Evolutionary conservation across 176 grass and related monocot genomes (phyloP).

Genomic region (Triticum dicoccoides): DNA sequence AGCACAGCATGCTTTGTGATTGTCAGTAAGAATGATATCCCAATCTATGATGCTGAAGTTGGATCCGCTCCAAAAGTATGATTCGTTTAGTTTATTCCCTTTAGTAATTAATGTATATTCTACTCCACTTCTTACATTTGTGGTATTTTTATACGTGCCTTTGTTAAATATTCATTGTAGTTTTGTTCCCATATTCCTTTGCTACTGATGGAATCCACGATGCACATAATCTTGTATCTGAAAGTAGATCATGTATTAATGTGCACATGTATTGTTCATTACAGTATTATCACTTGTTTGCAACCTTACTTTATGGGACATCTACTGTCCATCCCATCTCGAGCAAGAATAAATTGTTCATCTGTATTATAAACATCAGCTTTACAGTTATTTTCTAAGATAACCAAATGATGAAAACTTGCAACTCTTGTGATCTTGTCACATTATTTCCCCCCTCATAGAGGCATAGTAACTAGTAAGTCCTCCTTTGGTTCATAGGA

Average conservation of each 20-base stretch:
- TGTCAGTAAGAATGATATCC: conserved; percentile 76
- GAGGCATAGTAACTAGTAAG: background rate
- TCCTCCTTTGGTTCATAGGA: no score
- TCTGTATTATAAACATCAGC: background rate
- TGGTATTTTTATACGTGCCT: background rate
- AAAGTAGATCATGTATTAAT: background rate
- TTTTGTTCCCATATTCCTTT: background rate
- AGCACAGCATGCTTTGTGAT: conserved; percentile 70
- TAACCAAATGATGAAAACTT: background rate
- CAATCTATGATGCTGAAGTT: conserved; percentile 81
- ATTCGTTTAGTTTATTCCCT: background rate
- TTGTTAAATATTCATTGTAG: background rate
- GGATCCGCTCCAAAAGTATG: conserved; percentile 63
- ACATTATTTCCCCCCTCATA: background rate
- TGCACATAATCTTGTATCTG: background rate
- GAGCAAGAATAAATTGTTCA: background rate
- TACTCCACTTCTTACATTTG: background rate
- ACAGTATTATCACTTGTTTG: background rate
- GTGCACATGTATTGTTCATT: background rate
- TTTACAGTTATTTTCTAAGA: background rate
- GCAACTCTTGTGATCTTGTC: background rate
- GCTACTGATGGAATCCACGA: background rate
- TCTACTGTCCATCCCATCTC: background rate
- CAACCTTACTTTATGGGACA: background rate
- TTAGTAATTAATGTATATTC: background rate